Evolutionary conservation across 163 green algal species (phyloP).

Genomic region (Scenedesmus sp.): DNA sequence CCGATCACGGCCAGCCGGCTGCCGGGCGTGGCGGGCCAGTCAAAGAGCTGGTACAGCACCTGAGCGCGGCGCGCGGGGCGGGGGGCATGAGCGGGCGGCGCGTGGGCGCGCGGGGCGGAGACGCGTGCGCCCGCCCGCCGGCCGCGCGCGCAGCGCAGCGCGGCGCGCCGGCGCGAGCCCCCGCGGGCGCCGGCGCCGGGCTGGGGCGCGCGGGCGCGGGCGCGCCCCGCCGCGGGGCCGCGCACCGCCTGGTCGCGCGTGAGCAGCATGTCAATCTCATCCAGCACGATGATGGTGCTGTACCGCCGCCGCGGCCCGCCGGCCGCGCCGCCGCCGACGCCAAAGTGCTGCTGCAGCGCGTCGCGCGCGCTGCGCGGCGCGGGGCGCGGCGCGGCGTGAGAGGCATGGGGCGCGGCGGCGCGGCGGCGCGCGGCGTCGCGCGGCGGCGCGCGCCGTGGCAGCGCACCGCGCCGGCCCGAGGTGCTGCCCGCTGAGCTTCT

Average conservation of each 20-base stretch:
- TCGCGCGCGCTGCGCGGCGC: constrained; percentile 49
- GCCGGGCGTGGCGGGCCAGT: constrained; percentile 83
- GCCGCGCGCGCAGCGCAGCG: too few relatives aligned
- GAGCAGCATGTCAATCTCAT: constrained; percentile 97
- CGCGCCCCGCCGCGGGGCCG: neutral
- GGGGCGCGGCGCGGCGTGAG: neutral
- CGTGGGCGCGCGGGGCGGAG: too few relatives aligned
- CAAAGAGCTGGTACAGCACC: constrained; percentile 99
- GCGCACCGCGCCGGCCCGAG: constrained; percentile 49
- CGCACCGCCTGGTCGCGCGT: constrained; percentile 85
- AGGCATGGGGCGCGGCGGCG: too few relatives aligned
- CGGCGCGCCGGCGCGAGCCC: too few relatives aligned
- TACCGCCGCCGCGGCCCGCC: constrained; percentile 37
- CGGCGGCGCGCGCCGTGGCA: too few relatives aligned
- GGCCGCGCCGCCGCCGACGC: neutral
- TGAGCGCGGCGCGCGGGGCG: constrained; percentile 42
- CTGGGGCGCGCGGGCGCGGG: too few relatives aligned
- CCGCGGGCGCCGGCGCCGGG: too few relatives aligned
- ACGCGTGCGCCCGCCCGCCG: too few relatives aligned
- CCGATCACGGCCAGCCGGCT: constrained; percentile 86
- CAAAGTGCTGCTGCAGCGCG: constrained; percentile 68
- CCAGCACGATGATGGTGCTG: constrained; percentile 91
- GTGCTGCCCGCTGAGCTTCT: constrained; percentile 75
- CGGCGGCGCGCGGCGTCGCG: too few relatives aligned
- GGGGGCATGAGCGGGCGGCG: too few relatives aligned